Conservation (phyloP, 2,329 filamentous ascomycete species). For the Pseudocercospora fijiensis region DNA sequence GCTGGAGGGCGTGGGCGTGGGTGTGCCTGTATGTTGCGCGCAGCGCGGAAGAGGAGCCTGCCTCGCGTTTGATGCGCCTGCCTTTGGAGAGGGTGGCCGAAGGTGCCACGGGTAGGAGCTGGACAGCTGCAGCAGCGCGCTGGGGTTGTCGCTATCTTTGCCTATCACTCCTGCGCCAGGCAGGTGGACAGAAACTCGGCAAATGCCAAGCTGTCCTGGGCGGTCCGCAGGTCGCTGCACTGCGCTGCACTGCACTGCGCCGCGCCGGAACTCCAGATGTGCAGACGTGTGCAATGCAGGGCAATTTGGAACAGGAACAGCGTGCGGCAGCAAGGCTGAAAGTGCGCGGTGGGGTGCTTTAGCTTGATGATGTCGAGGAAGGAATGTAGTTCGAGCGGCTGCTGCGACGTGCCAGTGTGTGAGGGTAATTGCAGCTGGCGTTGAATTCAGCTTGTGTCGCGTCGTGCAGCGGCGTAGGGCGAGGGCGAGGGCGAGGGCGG, state of each 20-base stretch:
- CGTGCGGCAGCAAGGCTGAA: conserved; percentile 18
- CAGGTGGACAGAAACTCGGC: conserved; percentile 21
- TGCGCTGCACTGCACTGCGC: conserved; percentile 11
- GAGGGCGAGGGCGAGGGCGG: no score
- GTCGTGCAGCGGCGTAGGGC: neutral
- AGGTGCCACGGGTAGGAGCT: conserved; percentile 9
- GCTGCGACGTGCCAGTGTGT: conserved; percentile 13
- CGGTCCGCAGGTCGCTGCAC: neutral
- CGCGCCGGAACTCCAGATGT: conserved; percentile 11
- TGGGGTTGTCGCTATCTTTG: conserved; percentile 15
- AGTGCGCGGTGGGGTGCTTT: conserved; percentile 13
- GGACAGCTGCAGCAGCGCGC: conserved; percentile 8
- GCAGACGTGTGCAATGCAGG: conserved; percentile 18
- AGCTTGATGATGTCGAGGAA: neutral
- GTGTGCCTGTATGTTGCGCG: conserved; percentile 8
- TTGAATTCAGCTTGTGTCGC: neutral
- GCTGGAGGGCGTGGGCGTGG: neutral
- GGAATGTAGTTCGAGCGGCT: neutral
- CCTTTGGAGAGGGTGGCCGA: conserved; percentile 8
- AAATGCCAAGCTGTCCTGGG: neutral
- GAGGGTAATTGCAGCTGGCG: conserved; percentile 5
- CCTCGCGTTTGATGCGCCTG: conserved; percentile 14
- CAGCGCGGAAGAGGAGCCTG: conserved; percentile 18
- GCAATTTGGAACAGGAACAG: conserved; percentile 16
- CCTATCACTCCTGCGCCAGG: conserved; percentile 23